Base-by-base conservation (phyloP, 306 rosid species). In the Acacia acuminata region DNA sequence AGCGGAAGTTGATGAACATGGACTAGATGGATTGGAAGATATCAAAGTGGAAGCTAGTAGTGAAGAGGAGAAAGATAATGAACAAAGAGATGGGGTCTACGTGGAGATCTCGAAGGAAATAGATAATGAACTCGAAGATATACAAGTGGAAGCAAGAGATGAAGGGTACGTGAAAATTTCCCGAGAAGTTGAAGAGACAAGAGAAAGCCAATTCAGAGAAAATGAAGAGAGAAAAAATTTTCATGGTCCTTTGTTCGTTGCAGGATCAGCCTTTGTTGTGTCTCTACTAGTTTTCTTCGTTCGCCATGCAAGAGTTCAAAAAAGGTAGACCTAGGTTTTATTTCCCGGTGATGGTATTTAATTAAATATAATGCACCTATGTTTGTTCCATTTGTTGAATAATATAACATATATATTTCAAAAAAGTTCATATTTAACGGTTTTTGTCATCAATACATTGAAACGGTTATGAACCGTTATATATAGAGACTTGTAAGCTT, bases 201-300 rank as follows among this genome's bases (percentile, higher is more conserved):
- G 19, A 14, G 42, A 32, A 30, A 30, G 17, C 42, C 9, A 14
- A 64, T 14, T 64, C 19, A 27, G 30, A 30, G 70, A 27, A 30
- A 30, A 15, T 30, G 22, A 32, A 14, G 70, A 14, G 43, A 14
- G 17, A 7, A 2, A 83, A 79, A 64, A 6, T 43, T 30, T 64
- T 20, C 64, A 79, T 10, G 38, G 64, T 82, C 88, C 95, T 44
- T 77, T 84, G 68, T 74, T 81, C 56, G 25, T 90, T 50, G 90
- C 84, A 77, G 92, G 98, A 83, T 90, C 98, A 77, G 77, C 91
- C n/a, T 2, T 92, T 82, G 36, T 94, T 25, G 84, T 81, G 38
- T 78, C 91, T 61, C 60, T 89, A 10, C 81, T 84, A 45, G 79
- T 85, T 73, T 45, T 88, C 58, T 81, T 85, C 19, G 47, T 89